Conservation (phyloP, 139 green algal species). For the Chlamydomonas sp. region DNA sequence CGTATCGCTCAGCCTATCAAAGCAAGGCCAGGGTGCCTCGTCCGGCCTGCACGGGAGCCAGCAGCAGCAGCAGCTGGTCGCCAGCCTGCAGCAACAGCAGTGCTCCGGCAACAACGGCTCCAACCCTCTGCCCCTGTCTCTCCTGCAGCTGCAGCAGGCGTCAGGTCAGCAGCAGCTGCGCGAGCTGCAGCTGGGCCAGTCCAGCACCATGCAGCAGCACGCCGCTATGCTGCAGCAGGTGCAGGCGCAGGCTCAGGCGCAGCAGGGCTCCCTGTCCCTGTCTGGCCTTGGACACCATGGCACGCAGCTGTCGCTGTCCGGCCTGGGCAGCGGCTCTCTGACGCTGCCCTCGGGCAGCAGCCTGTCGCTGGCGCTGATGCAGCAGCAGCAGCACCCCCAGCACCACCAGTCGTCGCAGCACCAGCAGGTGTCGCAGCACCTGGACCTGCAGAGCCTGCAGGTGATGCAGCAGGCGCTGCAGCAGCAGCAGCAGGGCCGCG, state of each 20-base stretch:
- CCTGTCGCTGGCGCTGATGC: background rate
- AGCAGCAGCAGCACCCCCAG: background rate
- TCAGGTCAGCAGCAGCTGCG: constrained; percentile 7
- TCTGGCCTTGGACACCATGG: too few species aligned
- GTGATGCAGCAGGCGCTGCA: constrained; percentile 30
- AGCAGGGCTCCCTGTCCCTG: too few species aligned
- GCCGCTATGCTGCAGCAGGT: too few species aligned
- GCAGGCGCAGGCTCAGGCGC: too few species aligned
- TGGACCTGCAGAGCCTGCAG: constrained; percentile 7
- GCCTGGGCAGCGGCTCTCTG: background rate
- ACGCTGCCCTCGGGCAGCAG: too few species aligned
- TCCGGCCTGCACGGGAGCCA: background rate
- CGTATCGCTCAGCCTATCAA: too few species aligned
- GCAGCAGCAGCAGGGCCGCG: constrained; percentile 34
- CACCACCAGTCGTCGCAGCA: constrained; percentile 8
- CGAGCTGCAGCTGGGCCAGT: background rate
- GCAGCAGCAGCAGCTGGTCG: too few species aligned
- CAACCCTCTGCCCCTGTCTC: background rate
- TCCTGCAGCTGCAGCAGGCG: constrained; percentile 18
- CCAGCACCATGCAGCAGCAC: background rate
- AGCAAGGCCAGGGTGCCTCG: background rate
- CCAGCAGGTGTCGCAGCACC: constrained; percentile 10
- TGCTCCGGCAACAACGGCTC: background rate
- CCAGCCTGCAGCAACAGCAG: background rate
- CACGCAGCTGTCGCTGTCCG: too few species aligned